Percentiles rank a stretch among this genome's conserved stretches.
phyloP scores from a whole-genome alignment of 495 filamentous ascomycete genomes.

The Jackrogersella multiformis region DNA sequence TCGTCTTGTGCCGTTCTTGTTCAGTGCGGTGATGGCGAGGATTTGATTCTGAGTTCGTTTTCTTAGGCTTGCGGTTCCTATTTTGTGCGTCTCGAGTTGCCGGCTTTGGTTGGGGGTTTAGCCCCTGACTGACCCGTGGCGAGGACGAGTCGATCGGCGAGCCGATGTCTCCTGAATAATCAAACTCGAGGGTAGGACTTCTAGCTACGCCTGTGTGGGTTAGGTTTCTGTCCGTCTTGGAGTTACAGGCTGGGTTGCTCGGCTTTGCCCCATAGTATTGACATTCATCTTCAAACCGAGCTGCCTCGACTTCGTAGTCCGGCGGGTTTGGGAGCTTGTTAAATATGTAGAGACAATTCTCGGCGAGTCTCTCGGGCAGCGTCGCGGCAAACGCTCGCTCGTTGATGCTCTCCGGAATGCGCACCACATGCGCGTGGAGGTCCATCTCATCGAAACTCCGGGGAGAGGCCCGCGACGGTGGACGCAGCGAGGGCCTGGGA shows the following conservation, averaged over 20 bases:
- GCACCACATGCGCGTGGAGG: constrained; percentile 2
- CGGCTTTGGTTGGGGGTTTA: too few species aligned
- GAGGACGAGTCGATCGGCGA: neutral
- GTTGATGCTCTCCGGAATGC: neutral
- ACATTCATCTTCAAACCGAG: neutral
- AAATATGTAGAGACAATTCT: constrained; percentile 3
- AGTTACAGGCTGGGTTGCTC: neutral
- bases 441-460: neutral
- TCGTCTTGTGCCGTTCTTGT: neutral
- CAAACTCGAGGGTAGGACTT: too few species aligned
- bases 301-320: neutral
- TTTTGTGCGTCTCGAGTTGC: too few species aligned
- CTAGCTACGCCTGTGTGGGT: neutral
- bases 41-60: neutral
- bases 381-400: neutral
- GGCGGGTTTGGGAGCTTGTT: neutral
- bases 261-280: neutral
- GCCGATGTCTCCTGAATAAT: neutral
- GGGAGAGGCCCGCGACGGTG: neutral
- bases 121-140: neutral
- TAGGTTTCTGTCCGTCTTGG: neutral
- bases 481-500: neutral
- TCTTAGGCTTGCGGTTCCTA: neutral
- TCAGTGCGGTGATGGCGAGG: neutral
- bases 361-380: neutral